These are phyloP conservation scores for Tuber magnatum DNA, from an alignment of 495 filamentous ascomycete genomes.

Conservation along the genomic window DNA sequence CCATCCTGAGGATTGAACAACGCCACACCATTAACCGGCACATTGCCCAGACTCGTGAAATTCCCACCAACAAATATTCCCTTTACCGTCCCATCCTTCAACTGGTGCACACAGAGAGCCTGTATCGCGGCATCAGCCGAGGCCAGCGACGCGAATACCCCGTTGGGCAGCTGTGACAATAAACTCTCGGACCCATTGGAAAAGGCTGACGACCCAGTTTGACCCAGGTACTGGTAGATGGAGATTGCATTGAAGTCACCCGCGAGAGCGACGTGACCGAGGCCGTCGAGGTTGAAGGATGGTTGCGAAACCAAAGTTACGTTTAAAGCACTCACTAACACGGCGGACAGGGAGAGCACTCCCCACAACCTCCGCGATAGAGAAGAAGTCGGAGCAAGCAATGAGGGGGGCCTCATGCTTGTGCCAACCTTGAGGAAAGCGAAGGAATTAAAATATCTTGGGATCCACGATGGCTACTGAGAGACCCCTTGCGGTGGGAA, in stretches of 20 bases:
- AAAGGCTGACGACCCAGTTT: conserved; percentile 59
- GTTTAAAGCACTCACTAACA: conserved; percentile 54
- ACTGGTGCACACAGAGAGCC: conserved; percentile 74
- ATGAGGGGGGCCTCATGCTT: conserved; percentile 53
- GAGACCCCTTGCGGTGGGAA: not conserved
- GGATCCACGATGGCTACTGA: conserved; percentile 34
- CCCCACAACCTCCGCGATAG: conserved; percentile 43
- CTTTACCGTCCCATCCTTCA: conserved; percentile 57
- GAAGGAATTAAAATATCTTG: conserved; percentile 7
- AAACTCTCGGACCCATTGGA: conserved; percentile 75
- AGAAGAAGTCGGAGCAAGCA: conserved; percentile 51
- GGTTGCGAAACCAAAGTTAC: conserved; percentile 66
- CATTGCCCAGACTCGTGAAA: conserved; percentile 82
- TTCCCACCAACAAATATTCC: conserved; percentile 86
- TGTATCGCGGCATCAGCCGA: conserved; percentile 74
- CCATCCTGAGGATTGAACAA: conserved; percentile 65
- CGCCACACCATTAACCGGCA: conserved; percentile 70
- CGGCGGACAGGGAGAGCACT: conserved; percentile 45
- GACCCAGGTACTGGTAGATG: conserved; percentile 73
- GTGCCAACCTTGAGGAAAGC: conserved; percentile 22
- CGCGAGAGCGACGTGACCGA: conserved; percentile 78
- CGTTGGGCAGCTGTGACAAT: conserved; percentile 76
- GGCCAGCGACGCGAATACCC: conserved; percentile 64
- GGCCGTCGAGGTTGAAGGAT: conserved; percentile 69
- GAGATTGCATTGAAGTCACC: conserved; percentile 90